phyloP scores from a whole-genome alignment of 768 basidiomycete species.

The Russula sp. region DNA sequence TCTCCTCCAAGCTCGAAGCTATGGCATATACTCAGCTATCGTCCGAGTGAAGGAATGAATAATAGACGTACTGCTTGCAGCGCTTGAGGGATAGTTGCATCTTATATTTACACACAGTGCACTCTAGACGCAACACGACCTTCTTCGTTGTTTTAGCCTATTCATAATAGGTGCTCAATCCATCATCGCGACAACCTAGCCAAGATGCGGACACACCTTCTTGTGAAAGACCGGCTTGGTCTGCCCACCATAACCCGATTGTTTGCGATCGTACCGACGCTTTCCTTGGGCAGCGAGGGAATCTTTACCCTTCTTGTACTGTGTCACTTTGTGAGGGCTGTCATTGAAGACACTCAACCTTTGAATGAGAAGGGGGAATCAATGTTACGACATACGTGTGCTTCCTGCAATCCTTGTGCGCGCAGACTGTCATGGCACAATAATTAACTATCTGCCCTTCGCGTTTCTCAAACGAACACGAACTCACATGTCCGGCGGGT shows the following conservation, averaged over 20 bases:
- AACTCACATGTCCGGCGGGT: slow-evolving; percentile 95
- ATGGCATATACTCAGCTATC: slow-evolving; percentile 17
- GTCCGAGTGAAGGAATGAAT: not conserved
- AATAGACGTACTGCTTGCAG: slow-evolving; percentile 91
- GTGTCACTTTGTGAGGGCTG: slow-evolving; percentile 98
- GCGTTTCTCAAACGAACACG: slow-evolving; percentile 37
- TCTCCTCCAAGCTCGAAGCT: slow-evolving; percentile 99
- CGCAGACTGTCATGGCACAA: slow-evolving; percentile 62
- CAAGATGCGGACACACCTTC: slow-evolving; percentile 60
- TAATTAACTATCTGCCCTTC: slow-evolving; percentile 25
- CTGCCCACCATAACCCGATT: slow-evolving; percentile 99
- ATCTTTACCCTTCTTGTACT: slow-evolving; percentile 99
- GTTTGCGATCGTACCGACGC: slow-evolving; percentile 99
- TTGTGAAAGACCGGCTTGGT: slow-evolving; percentile 99
- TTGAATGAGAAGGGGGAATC: not conserved
- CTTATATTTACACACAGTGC: slow-evolving; percentile 98
- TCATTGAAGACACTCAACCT: slow-evolving; percentile 24
- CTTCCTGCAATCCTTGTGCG: slow-evolving; percentile 95
- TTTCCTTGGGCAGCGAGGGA: slow-evolving; percentile 98
- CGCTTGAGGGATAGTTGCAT: slow-evolving; percentile 95
- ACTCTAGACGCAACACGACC: slow-evolving; percentile 96
- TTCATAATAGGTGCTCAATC: slow-evolving; percentile 4
- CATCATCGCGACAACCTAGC: not conserved
- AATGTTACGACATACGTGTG: slow-evolving; percentile 72
- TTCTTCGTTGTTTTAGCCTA: slow-evolving; percentile 99